These are phyloP conservation scores for Boletus sp. DNA, from an alignment of 768 basidiomycete species.

Conservation along the genomic window DNA sequence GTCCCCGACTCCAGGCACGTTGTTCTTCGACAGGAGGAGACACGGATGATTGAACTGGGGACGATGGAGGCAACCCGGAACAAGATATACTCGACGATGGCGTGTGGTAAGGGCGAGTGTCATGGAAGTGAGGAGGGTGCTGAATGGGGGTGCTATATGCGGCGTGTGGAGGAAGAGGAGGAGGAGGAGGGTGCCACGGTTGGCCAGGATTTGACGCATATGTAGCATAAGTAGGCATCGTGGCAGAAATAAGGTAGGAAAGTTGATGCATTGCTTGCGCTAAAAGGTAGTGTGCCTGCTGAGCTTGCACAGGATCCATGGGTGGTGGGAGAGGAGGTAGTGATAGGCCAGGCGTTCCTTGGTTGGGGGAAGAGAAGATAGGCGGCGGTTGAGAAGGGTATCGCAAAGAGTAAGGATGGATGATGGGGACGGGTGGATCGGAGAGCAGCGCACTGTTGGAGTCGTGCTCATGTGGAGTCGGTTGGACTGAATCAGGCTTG, in stretches of 20 bases:
- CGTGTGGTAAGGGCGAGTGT: slow-evolving; percentile 17
- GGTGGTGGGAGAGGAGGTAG: slow-evolving; percentile 30
- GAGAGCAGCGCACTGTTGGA: slow-evolving; percentile 5
- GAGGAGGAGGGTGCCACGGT: slow-evolving; percentile 18
- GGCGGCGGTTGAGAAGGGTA: slow-evolving; percentile 16
- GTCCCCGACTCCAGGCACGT: slow-evolving; percentile 39
- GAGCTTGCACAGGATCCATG: slow-evolving; percentile 30
- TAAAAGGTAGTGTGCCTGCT: slow-evolving; percentile 38
- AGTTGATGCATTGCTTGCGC: slow-evolving; percentile 42
- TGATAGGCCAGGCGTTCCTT: slow-evolving; percentile 16
- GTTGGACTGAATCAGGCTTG: slow-evolving; percentile 6
- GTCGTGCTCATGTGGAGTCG: background rate
- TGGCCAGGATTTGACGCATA: slow-evolving; percentile 20
- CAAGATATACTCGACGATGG: slow-evolving; percentile 44
- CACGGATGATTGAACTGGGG: slow-evolving; percentile 42
- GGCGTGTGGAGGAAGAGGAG: slow-evolving; percentile 3
- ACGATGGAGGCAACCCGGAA: slow-evolving; percentile 52
- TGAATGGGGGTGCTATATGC: slow-evolving; percentile 9
- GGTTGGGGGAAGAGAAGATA: slow-evolving; percentile 17
- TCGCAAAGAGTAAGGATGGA: slow-evolving; percentile 21
- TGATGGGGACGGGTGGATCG: slow-evolving; percentile 20
- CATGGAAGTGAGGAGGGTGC: slow-evolving; percentile 17
- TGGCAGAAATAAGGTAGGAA: slow-evolving; percentile 37
- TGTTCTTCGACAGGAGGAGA: slow-evolving; percentile 34
- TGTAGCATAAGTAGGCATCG: slow-evolving; percentile 26